Evolutionary conservation across 345 rosid species (phyloP), one percentile per base, ranked within the genome.

Genomic region (Physaria fendleri): DNA sequence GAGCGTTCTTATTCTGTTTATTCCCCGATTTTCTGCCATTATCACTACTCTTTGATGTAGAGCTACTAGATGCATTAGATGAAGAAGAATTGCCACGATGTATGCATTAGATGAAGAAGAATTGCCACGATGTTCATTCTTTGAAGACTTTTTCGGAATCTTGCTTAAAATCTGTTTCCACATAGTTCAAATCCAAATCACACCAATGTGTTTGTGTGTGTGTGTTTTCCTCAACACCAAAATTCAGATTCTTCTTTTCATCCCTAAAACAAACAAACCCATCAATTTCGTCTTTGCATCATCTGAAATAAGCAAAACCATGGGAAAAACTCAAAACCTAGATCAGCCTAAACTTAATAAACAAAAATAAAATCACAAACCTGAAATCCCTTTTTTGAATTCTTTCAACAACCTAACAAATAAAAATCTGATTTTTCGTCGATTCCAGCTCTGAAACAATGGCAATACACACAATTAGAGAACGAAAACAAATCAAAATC

Each of bases 121-220:
- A 62, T n/a, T n/a, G n/a, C n/a, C n/a, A n/a, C n/a, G 71, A 74
- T n/a, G n/a, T 55, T 70, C 78, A 69, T 74, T 59, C 3, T 81
- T 87, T n/a, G 74, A 69, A 5, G 86, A 83, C 81, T 90, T 90
- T 47, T 82, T 79, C 8, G 97, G 97, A 71, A 90, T 83, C 85
- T 85, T 87, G 39, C 85, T 80, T 10, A 90, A 77, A 65, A 90
- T 77, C 72, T 87, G 87, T 59, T 79, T 87, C 72, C 89, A 62
- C 97, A 90, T 87, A 62, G 56, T 76, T 74, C 56, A n/a, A 42
- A 40, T 27, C 11, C 28, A 23, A 27, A n/a, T n/a, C n/a, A n/a
- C n/a, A n/a, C n/a, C n/a, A n/a, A n/a, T n/a, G n/a, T n/a, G n/a
- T n/a, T n/a, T n/a, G n/a, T n/a, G n/a, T n/a, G n/a, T n/a, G n/a